A percentile compares a stretch with the other conserved stretches of the same genome.
These are phyloP conservation scores for Trifolium subterraneum DNA, from an alignment of 306 rosid species.

Conservation along the genomic window DNA sequence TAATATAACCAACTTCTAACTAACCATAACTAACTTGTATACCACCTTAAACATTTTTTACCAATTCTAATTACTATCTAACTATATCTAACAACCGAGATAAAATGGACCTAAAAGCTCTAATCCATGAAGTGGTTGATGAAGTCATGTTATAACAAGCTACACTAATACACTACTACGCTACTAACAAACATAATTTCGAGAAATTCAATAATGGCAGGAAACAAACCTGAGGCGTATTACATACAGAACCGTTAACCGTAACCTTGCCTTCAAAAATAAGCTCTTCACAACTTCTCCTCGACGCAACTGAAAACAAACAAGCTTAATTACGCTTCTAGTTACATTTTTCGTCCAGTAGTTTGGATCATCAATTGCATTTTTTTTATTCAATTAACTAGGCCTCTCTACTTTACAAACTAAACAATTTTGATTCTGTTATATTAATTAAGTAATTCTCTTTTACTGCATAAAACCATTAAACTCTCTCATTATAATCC, in stretches of 20 bases:
- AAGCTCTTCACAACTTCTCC: conserved; percentile 88
- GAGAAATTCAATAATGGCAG: neutral
- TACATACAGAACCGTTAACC: conserved; percentile 84
- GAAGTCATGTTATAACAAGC: conserved; percentile 1
- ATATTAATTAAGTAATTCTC: neutral
- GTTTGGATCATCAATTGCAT: neutral
- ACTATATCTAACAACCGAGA: neutral
- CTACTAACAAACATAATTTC: neutral
- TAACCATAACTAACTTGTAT: neutral
- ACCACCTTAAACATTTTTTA: neutral
- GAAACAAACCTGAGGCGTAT: conserved; percentile 76
- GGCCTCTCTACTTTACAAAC: neutral
- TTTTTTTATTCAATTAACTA: neutral
- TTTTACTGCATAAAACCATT: neutral
- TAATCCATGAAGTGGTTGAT: neutral
- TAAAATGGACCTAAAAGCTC: neutral
- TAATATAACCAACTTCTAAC: conserved; percentile 2
- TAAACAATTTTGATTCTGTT: neutral
- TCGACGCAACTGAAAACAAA: conserved; percentile 76
- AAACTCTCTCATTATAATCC: neutral
- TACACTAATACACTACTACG: neutral
- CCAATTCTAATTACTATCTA: neutral
- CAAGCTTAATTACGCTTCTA: neutral
- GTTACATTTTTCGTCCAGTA: neutral
- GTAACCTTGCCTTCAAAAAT: conserved; percentile 86